Base-by-base conservation (phyloP, 2,329 filamentous ascomycete genomes). In the Colletotrichum truncatum region DNA sequence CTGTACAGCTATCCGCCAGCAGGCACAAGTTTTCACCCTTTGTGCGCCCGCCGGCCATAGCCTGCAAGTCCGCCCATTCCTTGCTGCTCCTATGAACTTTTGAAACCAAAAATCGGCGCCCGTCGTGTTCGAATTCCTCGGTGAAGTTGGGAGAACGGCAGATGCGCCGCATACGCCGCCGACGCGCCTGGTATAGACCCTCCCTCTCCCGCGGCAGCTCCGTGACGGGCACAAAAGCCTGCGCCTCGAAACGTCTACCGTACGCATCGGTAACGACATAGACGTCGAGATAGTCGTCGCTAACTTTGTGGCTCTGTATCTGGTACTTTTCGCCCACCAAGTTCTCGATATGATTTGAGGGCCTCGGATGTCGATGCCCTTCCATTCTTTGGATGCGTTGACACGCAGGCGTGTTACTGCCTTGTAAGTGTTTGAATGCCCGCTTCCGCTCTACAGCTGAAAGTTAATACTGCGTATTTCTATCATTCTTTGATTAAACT, bases 81-180 rank as follows among this genome's bases (percentile, higher is more conserved):
- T 58, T 51, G n/a, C 28, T 45, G 25, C 23, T 58, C 16, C 55
- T 49, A 6, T 23, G 23, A 18, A 58, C 32, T 23, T 9, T 38
- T n/a, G 55, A 58, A 8, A 51, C 55, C 23, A 51, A 10, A 14
- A 51, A 41, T 4, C 43, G 55, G 32, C 32, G 55, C 6, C 55
- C 55, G 5, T 7, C 55, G 5, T 58, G 55, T 45, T 51, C 32
- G 25, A 58, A 41, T 18, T 51, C 55, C n/a, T 28, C 55, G 4
- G 43, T 12, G 11, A 58, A 58, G 43, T 58, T 58, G 23, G 30
- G 32, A 4, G 55, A 58, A 16, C 55, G 32, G 16, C 12, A 23
- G 21, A 58, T 58, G 25, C 55, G 55, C 10, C 30, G 34, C 45
- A 58, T 41, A 3, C 55, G 55, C 8, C 55, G 45, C 45, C 55